Base-by-base conservation (phyloP, 306 rosid genomes). In the Dalbergia cultrata region DNA sequence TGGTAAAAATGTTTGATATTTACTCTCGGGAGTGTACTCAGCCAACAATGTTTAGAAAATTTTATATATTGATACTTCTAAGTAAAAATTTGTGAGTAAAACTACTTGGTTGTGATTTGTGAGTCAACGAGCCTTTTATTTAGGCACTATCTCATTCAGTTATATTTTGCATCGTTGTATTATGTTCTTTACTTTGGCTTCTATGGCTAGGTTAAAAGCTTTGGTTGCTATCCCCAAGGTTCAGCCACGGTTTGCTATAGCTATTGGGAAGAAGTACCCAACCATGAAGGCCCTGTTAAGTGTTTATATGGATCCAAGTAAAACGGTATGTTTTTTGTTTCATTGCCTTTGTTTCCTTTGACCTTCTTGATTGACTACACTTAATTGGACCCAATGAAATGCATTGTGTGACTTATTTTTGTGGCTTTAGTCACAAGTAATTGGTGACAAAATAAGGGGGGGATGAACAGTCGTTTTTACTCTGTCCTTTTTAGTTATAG, bases 181-280 rank as follows among this genome's bases (percentile, higher is more conserved):
- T 70, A 43, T 69, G 74, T 61, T 82, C 76, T 80, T 81, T 67
- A 84, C 58, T 39, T 37, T 71, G 81, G 56, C 43, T 74, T 86
- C 35, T 80, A 44, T 61, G 75, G 78, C 65, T 83, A 93, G 99
- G 99, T 88, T 95, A 81, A 93, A 93, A 89, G 92, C 92, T 84
- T 91, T 95, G 92, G 93, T 95, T 41, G 92, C 97, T 44, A 91
- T 95, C 61, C 99, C 99, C 3, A 95, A 93, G 92, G 98, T 93
- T 33, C 99, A 95, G 78, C 97, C 99, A 35, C 96, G 97, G 68
- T 93, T 86, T 82, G 98, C 99, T 14, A 41, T 93, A 66, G 93
- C 99, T 50, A 93, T 95, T 79, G 79, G 94, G 93, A 93, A 93
- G 91, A 93, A 89, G 67, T 95, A 95, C 76, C 96, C 97, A 18